Base-by-base conservation (phyloP, 2,329 filamentous ascomycete species). In the Stemphylium lycopersici region DNA sequence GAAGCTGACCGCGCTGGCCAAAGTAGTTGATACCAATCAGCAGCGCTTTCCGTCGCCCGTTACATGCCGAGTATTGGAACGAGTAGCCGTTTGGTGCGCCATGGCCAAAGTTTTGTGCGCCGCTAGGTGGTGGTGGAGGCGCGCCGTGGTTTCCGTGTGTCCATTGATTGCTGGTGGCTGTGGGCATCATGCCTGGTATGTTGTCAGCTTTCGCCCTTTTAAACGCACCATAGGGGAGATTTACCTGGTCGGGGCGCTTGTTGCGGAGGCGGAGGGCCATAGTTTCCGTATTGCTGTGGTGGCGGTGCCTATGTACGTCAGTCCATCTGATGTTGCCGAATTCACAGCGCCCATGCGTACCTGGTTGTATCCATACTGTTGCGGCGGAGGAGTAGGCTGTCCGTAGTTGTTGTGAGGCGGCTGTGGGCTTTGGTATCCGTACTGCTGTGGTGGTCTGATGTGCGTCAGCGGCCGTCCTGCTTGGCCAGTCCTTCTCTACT, bases 21-120 rank as follows among this genome's bases (percentile, higher is more conserved):
- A 97, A 97, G 78, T 98, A 97, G 78, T 97, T 97, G 81, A 97
- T 96, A 50, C 93, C 93, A 65, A 97, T 93, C 57, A 98, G 78
- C 26, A 97, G 80, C 4, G 93, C 93, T 79, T 97, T 97, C 72
- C 93, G 83, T 67, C 87, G 86, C 40, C 93, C 93, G 4, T 90
- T 96, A 74, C 93, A 98, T 63, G 89, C 89, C 41, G 92, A 96
- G 77, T 97, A 97, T 76, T 93, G 90, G 77, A 93, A 98, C 39
- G 82, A 86, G 76, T 96, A 96, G 66, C 83, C 83, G 59, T 86
- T 82, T 15, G 92, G 92, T 12, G 93, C 92, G 52, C 91, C 92
- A 57, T 87, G 82, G 51, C 92, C 71, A 37, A 76, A 77, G 48
- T 66, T 62, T 53, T 59, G 88, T 82, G 48, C 83, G 79, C 52